Evolutionary conservation across 1,284 basidiomycete genomes (phyloP).

Genomic region (Trametes hirsuta): DNA sequence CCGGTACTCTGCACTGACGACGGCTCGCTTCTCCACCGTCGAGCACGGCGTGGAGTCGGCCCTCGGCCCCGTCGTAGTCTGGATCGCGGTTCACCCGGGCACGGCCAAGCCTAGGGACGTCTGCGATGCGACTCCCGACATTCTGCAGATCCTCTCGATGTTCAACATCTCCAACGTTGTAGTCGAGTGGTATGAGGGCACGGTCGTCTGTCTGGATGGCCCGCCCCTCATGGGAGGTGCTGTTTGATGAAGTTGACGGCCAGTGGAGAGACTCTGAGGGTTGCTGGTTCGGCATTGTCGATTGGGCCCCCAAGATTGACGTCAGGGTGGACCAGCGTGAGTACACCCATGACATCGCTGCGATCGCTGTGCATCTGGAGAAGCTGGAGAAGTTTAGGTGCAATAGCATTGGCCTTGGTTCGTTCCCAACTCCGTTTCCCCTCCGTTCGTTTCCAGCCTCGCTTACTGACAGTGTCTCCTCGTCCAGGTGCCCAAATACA

Average conservation of each 20-base stretch:
- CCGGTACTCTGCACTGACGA: no score
- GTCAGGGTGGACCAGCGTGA: no score
- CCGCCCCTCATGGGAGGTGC: slow-evolving; percentile 29
- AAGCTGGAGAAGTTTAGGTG: no score
- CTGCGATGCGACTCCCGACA: slow-evolving; percentile 39
- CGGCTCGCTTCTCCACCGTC: slow-evolving; percentile 29
- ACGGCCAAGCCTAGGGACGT: slow-evolving; percentile 37
- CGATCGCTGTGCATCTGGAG: no score
- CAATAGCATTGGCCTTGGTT: no score
- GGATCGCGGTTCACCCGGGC: slow-evolving; percentile 42
- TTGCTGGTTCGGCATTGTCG: no score
- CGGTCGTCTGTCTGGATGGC: slow-evolving; percentile 30
- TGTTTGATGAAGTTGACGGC: no score
- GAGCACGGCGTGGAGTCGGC: slow-evolving; percentile 32
- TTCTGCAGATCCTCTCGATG: slow-evolving; percentile 39
- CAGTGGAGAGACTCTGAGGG: no score
- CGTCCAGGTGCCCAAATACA: slow-evolving; percentile 17
- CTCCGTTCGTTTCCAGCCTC: slow-evolving; percentile 1
- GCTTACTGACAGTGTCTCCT: slow-evolving; percentile 26
- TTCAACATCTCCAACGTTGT: not conserved
- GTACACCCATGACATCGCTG: no score
- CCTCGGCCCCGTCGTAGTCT: slow-evolving; percentile 40
- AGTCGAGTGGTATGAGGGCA: slow-evolving; percentile 18
- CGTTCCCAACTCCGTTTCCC: not conserved
- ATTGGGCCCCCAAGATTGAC: no score